Evolutionary conservation across 495 filamentous ascomycete species (phyloP).

Genomic region (Penicillium chermesinum): DNA sequence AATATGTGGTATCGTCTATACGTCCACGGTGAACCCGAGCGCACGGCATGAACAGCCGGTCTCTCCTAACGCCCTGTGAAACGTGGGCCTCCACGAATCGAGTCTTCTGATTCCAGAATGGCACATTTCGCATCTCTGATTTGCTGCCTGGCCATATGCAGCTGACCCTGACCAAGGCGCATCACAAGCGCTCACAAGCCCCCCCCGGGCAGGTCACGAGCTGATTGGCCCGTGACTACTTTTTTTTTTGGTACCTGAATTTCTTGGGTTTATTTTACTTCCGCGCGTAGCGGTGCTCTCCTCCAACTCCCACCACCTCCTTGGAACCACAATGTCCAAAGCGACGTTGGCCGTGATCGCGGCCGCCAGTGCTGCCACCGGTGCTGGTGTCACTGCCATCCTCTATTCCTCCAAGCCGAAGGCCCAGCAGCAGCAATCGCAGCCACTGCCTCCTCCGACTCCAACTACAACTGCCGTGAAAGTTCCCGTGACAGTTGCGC

Average conservation of each 20-base stretch:
- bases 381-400: conserved; percentile 75
- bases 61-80: no score
- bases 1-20: no score
- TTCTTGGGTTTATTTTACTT: conserved; percentile 5
- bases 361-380: conserved; percentile 81
- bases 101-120: no score
- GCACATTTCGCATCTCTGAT: no score
- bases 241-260: conserved; percentile 1
- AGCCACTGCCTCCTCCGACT: conserved; percentile 37
- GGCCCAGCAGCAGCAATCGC: conserved; percentile 26
- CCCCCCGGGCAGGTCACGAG: not conserved
- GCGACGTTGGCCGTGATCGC: conserved; percentile 82
- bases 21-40: no score
- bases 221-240: conserved; percentile 22
- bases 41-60: no score
- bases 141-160: not conserved
- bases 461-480: conserved; percentile 19
- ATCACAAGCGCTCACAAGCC: not conserved
- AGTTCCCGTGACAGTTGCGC: conserved; percentile 27
- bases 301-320: not conserved
- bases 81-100: no score
- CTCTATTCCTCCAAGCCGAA: conserved; percentile 62
- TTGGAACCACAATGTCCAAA: conserved; percentile 62
- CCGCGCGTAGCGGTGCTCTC: not conserved
- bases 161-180: no score